phyloP scores from a whole-genome alignment of 768 basidiomycete species.

The Kwoniella sp. region DNA sequence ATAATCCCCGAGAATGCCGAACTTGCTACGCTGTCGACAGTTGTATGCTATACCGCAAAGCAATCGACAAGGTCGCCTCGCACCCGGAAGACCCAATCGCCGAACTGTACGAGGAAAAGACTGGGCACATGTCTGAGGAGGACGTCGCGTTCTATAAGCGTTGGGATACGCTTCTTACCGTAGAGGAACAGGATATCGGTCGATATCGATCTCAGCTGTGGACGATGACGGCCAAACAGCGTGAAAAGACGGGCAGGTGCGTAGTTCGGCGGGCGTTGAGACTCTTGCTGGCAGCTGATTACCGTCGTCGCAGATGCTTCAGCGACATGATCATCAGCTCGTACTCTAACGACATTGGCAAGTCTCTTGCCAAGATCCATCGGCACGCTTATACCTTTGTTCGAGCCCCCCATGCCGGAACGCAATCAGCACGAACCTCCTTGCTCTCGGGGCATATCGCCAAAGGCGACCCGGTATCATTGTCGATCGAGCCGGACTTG shows the following conservation, averaged over 20 bases:
- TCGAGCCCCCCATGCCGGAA: constrained; percentile 17
- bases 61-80: constrained; percentile 63
- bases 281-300: not conserved
- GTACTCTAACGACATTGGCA: constrained; percentile 40
- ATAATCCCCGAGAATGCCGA: constrained; percentile 71
- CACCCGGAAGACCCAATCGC: constrained; percentile 51
- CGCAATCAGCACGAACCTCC: constrained; percentile 36
- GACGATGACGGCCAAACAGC: constrained; percentile 76
- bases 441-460: constrained; percentile 75
- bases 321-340: constrained; percentile 67
- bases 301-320: constrained; percentile 60
- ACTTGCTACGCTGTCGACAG: constrained; percentile 75
- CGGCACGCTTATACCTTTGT: constrained; percentile 72
- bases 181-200: constrained; percentile 81
- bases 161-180: constrained; percentile 80
- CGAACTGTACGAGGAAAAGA: constrained; percentile 71
- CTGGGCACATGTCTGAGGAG: constrained; percentile 65
- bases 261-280: no score
- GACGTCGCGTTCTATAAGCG: constrained; percentile 77
- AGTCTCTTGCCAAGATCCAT: constrained; percentile 64
- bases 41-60: constrained; percentile 93
- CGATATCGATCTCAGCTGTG: constrained; percentile 87
- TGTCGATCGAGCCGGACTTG: constrained; percentile 84
- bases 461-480: constrained; percentile 72
- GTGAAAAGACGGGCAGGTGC: constrained; percentile 69